Base-by-base conservation (phyloP, 306 rosid genomes). In the Sicyos edulis region DNA sequence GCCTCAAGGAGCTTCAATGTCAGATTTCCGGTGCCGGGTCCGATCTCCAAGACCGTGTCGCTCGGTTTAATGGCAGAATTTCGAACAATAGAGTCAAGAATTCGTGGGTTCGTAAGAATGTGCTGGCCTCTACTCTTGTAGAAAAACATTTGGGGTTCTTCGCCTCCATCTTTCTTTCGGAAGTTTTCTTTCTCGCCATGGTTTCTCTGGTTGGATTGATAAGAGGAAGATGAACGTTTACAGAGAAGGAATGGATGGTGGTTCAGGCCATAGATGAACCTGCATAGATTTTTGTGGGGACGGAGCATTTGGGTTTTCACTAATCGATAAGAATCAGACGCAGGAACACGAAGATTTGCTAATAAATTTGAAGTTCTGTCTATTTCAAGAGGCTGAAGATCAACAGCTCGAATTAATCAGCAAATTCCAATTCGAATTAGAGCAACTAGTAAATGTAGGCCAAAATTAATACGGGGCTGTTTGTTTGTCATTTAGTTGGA, bases 1-100 rank as follows among this genome's bases (percentile, higher is more conserved):
- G 85, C 92, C 76, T 88, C 86, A 10, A 93, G 86, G 64, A 93
- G 95, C 81, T 85, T 91, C 68, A 90, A 57, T 15, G 98, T 93
- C 75, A 93, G 96, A 82, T 90, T 93, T 57, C 97, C 95, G 10
- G 97, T 93, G 72, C 97, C 97, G 74, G 97, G 96, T 57, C 98
- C 97, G 76, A 93, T 90, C 83, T 93, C 97, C n/a, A 93, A 91
- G 78, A 93, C 91, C 3, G 97, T 88, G 51, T 93, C 98, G 22
- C 83, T 75, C 57, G 92, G 92, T 53, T 70, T 80, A 2, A 93
- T 86, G 0, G 82, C 80, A 24, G 97, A 93, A 80, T 82, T 88
- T 16, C 56, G 73, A 61, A 93, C 91, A 22, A 93, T 88, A 21
- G 82, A 51, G 72, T 87, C 88, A 0, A 93, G 88, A 77, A 88